phyloP scores from a whole-genome alignment of 192 early-diverging fungal species.

The Thamnidium elegans region DNA sequence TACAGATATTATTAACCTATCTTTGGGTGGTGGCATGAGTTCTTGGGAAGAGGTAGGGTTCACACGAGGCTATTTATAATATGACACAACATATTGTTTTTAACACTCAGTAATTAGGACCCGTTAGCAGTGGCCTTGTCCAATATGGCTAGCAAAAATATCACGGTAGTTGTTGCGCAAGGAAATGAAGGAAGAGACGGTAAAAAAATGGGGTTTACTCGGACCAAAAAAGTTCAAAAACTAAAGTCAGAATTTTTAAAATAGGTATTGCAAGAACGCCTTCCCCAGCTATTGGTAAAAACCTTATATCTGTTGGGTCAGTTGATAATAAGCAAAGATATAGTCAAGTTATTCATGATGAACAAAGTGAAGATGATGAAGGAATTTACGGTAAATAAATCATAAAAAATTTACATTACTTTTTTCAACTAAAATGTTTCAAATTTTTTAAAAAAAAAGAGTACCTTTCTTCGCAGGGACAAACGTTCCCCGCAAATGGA shows the following conservation, averaged over 20 bases:
- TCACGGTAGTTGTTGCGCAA: conserved; percentile 21
- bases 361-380: background rate
- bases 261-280: conserved; percentile 35
- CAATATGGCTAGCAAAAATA: conserved; percentile 6
- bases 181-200: conserved; percentile 27
- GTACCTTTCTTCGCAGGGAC: background rate
- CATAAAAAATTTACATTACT: no score
- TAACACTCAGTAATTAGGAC: conserved; percentile 4
- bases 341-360: conserved; percentile 13
- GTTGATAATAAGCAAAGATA: conserved; percentile 38
- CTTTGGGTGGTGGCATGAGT: conserved; percentile 63
- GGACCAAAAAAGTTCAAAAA: background rate
- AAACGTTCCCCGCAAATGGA: background rate
- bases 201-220: background rate
- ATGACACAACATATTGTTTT: no score
- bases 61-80: background rate
- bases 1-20: conserved; percentile 81
- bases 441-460: background rate
- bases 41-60: conserved; percentile 50
- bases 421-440: no score
- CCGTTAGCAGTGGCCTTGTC: conserved; percentile 18
- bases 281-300: conserved; percentile 53
- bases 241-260: background rate
- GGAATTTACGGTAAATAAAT: background rate
- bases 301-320: conserved; percentile 55